Evolutionary conservation across 805 yeast genomes (phyloP).

Genomic region (Saitoella complicata): DNA sequence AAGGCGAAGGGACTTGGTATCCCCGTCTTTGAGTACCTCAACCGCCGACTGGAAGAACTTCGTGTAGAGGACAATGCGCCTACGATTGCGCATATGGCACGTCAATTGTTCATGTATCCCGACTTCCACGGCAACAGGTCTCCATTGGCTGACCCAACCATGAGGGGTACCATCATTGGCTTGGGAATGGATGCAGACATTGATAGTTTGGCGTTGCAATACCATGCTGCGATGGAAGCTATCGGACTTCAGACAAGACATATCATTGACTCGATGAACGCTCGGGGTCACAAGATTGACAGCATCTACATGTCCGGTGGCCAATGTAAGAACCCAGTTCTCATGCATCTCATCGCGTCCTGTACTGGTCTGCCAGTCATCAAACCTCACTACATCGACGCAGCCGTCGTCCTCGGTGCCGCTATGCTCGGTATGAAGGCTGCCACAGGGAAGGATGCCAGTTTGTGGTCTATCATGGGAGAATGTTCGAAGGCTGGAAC

Average conservation of each 20-base stretch:
- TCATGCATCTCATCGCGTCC: constrained; percentile 81
- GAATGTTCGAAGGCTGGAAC: constrained; percentile 69
- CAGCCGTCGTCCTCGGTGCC: constrained; percentile 92
- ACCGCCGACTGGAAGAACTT: constrained; percentile 54
- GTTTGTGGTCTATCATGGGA: constrained; percentile 75
- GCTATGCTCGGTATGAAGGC: constrained; percentile 94
- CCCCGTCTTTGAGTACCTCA: constrained; percentile 70
- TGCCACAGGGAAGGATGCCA: constrained; percentile 30
- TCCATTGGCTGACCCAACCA: constrained; percentile 88
- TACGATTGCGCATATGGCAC: constrained; percentile 66
- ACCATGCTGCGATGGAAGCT: constrained; percentile 89
- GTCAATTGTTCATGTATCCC: constrained; percentile 81
- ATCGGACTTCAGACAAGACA: constrained; percentile 96
- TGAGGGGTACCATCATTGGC: constrained; percentile 87
- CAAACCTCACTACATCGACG: constrained; percentile 87
- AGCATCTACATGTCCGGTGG: constrained; percentile 89
- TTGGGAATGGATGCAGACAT: constrained; percentile 79
- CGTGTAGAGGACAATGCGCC: constrained; percentile 40
- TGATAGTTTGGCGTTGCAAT: constrained; percentile 69
- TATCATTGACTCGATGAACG: constrained; percentile 70
- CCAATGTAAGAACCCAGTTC: constrained; percentile 79
- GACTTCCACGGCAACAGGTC: constrained; percentile 94
- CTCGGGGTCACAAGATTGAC: constrained; percentile 58
- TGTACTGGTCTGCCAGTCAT: constrained; percentile 84
- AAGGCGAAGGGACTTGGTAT: constrained; percentile 51